Conservation (phyloP, 1,139 yeast species). For the Pichia sp. region DNA sequence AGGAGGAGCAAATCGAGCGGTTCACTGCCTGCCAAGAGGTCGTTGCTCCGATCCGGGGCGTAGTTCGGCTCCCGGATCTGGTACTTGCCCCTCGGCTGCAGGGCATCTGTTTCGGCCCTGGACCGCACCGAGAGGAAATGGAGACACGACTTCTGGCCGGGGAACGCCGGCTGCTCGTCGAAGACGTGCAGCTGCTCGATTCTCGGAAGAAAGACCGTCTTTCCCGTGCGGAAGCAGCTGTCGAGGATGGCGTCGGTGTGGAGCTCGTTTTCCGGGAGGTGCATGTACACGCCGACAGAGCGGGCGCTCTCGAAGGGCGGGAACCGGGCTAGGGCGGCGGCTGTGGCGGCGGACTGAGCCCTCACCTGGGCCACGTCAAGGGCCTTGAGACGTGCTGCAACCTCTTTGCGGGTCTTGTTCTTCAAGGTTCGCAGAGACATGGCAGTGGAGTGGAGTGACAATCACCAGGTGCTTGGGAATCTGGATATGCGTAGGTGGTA, state of each 20-base stretch:
- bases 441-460: neutral
- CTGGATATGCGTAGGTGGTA: no score
- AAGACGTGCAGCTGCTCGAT: slow-evolving; percentile 34
- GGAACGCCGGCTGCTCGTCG: slow-evolving; percentile 29
- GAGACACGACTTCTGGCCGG: slow-evolving; percentile 46
- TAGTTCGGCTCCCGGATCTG: slow-evolving; percentile 61
- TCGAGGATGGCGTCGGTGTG: slow-evolving; percentile 7
- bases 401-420: slow-evolving; percentile 6
- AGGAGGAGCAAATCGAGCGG: slow-evolving; percentile 66
- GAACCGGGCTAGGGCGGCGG: neutral
- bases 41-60: slow-evolving; percentile 17
- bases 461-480: no score
- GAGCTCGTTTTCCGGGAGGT: slow-evolving; percentile 9
- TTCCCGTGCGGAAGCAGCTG: slow-evolving; percentile 37
- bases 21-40: slow-evolving; percentile 31
- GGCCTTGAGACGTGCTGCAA: neutral
- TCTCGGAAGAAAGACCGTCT: slow-evolving; percentile 47
- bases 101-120: slow-evolving; percentile 37
- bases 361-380: neutral
- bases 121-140: slow-evolving; percentile 51
- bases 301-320: slow-evolving; percentile 7
- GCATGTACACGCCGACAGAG: slow-evolving; percentile 7
- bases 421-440: slow-evolving; percentile 9
- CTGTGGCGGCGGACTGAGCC: neutral
- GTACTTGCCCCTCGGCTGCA: slow-evolving; percentile 68